Evolutionary conservation across 768 basidiomycete species (phyloP).

Genomic region (Postia placenta): DNA sequence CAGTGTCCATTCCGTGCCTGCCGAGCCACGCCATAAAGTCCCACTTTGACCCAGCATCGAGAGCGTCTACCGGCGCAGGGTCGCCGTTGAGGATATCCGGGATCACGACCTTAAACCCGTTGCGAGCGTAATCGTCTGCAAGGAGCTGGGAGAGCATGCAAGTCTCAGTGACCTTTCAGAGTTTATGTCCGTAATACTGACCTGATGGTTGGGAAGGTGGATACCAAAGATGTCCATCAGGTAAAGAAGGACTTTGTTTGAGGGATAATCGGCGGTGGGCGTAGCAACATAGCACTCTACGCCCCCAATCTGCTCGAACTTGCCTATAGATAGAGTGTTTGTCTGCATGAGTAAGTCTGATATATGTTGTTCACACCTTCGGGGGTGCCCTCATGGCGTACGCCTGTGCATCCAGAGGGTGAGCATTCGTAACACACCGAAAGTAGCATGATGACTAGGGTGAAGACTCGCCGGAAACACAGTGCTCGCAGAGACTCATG

Average conservation of each 20-base stretch:
- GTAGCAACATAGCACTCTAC: slow-evolving; percentile 35
- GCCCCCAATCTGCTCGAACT: slow-evolving; percentile 28
- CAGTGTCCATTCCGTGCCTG: slow-evolving; percentile 27
- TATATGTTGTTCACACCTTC: slow-evolving; percentile 22
- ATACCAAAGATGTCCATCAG: slow-evolving; percentile 34
- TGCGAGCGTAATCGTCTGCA: slow-evolving; percentile 27
- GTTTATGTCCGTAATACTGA: slow-evolving; percentile 2
- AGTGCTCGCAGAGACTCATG: slow-evolving; percentile 54
- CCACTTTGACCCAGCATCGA: slow-evolving; percentile 13
- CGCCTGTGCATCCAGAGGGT: slow-evolving; percentile 16
- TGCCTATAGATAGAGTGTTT: slow-evolving; percentile 17
- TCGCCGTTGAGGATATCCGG: slow-evolving; percentile 25
- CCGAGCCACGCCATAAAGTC: slow-evolving; percentile 29
- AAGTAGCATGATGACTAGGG: background rate
- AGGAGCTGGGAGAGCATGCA: slow-evolving; percentile 15
- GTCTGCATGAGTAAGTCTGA: background rate
- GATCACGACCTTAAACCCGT: slow-evolving; percentile 25
- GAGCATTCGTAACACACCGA: background rate
- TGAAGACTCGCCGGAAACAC: slow-evolving; percentile 20
- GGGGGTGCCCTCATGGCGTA: slow-evolving; percentile 30
- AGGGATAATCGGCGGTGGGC: slow-evolving; percentile 31
- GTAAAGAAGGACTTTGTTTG: slow-evolving; percentile 36
- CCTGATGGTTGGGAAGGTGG: slow-evolving; percentile 27
- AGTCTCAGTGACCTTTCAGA: background rate
- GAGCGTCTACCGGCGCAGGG: slow-evolving; percentile 9